Evolutionary conservation across 2,329 filamentous ascomycete genomes (phyloP), one percentile per base, ranked within the genome.

Genomic region (Trichoderma sp.): DNA sequence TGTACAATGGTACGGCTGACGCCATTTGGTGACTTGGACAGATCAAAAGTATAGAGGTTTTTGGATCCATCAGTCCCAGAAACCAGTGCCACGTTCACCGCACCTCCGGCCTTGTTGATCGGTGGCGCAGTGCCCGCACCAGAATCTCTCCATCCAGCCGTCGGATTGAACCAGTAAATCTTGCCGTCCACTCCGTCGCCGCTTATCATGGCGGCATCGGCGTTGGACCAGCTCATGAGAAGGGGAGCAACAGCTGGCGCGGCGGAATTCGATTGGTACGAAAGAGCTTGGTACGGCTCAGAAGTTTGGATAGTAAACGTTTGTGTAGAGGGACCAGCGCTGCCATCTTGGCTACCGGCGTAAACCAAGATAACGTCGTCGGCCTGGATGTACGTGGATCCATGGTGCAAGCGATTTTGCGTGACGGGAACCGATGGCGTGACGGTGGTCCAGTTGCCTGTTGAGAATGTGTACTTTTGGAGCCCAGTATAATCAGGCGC

Each of bases 361-460:
- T 95, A 98, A 30, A 97, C 86, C 28, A 98, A 82, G 70, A 98
- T 92, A 4, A 89, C 87, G 70, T 93, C 87, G 18, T 89, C 88
- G 26, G 87, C 86, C 73, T 90, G 87, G 69, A 98, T 84, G 79
- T 94, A 98, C 21, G 89, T 87, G 14, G 92, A 92, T 75, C 89
- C 91, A 80, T 98, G 95, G 76, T 91, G 88, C 72, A 89, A 84
- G 72, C 94, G 90, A 77, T 93, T 89, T 78, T 92, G 86, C 62
- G 92, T 87, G 60, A 91, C 88, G 43, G 82, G 79, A 36, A 83
- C 83, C 18, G 80, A 71, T 14, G 82, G 82, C 36, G 76, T 78
- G 32, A 89, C 80, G 9, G 82, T 84, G 66, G 85, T 81, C 88
- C 88, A 90, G 71, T 85, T 81, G 15, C 83, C 83, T 12, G 86